Percentiles rank a stretch among this genome's conserved stretches.
These are phyloP conservation scores for Lagenidium giganteum DNA, from an alignment of 352 stramenopile genomes.

Conservation along the genomic window DNA sequence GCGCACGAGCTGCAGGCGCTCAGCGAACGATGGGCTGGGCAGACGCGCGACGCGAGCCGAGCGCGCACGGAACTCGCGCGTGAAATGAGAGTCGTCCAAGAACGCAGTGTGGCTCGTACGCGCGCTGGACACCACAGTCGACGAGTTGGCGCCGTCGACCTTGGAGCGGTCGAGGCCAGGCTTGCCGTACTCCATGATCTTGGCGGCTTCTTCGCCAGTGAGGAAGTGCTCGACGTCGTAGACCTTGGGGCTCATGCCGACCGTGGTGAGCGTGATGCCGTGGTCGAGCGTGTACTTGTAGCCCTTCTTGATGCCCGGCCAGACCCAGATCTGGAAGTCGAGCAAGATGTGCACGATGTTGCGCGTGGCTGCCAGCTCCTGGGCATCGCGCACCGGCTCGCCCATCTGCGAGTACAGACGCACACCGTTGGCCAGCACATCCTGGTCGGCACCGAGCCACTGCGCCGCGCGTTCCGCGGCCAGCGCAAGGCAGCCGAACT, in stretches of 20 bases:
- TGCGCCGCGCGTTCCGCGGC: constrained; percentile 37
- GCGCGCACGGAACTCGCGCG: constrained; percentile 63
- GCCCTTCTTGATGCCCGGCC: constrained; percentile 72
- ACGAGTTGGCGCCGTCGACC: constrained; percentile 61
- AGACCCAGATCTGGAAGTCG: constrained; percentile 81
- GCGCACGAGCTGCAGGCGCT: constrained; percentile 71
- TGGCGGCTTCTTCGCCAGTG: constrained; percentile 44
- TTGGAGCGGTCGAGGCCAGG: constrained; percentile 56
- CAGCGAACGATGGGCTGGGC: constrained; percentile 58
- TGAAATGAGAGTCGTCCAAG: constrained; percentile 56
- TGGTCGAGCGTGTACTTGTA: constrained; percentile 70
- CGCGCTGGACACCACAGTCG: constrained; percentile 48
- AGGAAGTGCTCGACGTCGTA: constrained; percentile 71
- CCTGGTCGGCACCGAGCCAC: constrained; percentile 61
- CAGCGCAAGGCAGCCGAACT: constrained; percentile 51
- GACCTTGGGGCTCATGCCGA: constrained; percentile 66
- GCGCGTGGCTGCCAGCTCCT: constrained; percentile 39
- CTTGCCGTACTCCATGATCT: constrained; percentile 48
- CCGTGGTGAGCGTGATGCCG: constrained; percentile 61
- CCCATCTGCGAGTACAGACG: constrained; percentile 72
- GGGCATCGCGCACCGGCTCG: constrained; percentile 35
- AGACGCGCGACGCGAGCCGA: constrained; percentile 59
- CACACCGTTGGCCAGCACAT: constrained; percentile 65
- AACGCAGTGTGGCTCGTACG: constrained; percentile 83
- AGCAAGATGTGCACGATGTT: constrained; percentile 73